phyloP scores from a whole-genome alignment of 2,329 filamentous ascomycete genomes.

The Trichoderma koningii region DNA sequence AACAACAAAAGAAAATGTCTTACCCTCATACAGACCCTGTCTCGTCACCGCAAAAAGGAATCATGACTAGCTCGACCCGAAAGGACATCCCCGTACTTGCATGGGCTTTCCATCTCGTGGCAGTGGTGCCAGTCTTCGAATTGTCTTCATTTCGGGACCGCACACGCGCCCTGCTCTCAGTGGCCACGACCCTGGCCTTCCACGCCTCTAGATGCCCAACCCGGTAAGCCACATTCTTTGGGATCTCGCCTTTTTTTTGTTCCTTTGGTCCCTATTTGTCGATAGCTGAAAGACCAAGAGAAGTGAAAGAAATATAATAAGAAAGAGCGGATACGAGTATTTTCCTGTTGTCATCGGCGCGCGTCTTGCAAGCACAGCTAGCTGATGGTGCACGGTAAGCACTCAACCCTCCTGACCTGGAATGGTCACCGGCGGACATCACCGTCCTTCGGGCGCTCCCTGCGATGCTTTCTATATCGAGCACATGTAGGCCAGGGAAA shows the following conservation, averaged over 20 bases:
- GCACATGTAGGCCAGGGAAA: background rate
- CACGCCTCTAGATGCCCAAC: slow-evolving; percentile 5
- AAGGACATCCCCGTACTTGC: slow-evolving; percentile 22
- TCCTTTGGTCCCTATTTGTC: background rate
- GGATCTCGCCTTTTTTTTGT: background rate
- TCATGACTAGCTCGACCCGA: slow-evolving; percentile 9
- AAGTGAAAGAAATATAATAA: background rate
- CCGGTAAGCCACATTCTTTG: background rate
- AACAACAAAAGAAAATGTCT: background rate
- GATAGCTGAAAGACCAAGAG: background rate
- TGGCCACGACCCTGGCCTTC: background rate
- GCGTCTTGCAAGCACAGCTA: background rate
- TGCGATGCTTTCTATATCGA: background rate
- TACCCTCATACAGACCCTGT: slow-evolving; percentile 7
- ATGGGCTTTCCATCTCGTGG: slow-evolving; percentile 26
- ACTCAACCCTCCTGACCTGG: slow-evolving; percentile 2
- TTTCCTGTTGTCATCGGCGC: background rate
- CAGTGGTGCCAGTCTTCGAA: slow-evolving; percentile 19
- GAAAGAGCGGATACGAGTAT: too few relatives aligned
- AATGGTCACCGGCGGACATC: background rate
- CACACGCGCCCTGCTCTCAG: slow-evolving; percentile 15
- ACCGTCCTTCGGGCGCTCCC: background rate
- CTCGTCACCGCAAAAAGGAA: background rate
- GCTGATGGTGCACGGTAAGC: background rate
- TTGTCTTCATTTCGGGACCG: slow-evolving; percentile 18